Conservation (phyloP, 176 grass and related monocot species). For the Juncus effusus region DNA sequence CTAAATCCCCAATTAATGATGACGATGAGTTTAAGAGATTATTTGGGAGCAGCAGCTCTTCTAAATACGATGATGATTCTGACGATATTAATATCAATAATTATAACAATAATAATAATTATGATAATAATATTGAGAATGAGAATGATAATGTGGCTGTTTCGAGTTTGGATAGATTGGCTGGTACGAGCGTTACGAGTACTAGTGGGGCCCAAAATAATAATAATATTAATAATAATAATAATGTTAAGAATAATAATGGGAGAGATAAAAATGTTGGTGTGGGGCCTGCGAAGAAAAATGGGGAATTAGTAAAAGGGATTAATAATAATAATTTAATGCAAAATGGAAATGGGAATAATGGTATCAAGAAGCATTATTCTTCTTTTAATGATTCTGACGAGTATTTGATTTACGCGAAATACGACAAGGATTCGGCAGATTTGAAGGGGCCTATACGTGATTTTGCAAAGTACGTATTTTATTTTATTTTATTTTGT, state of each 20-base stretch:
- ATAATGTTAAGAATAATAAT: constrained; percentile 19
- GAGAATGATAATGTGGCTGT: not conserved
- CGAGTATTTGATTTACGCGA: constrained; percentile 52
- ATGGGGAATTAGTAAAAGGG: not conserved
- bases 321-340: constrained; percentile 11
- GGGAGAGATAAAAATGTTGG: constrained; percentile 11
- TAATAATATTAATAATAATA: constrained; percentile 23
- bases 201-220: constrained; percentile 7
- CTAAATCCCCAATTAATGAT: not conserved
- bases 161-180: no score
- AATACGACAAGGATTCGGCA: constrained; percentile 78
- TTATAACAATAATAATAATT: not conserved
- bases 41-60: constrained; percentile 83
- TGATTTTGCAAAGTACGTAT: constrained; percentile 70
- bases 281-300: no score
- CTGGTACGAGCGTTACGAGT: no score
- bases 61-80: constrained; percentile 46
- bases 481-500: constrained; percentile 9
- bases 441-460: constrained; percentile 84
- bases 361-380: constrained; percentile 44
- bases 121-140: constrained; percentile 15
- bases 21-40: constrained; percentile 64
- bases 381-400: constrained; percentile 52
- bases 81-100: constrained; percentile 27
- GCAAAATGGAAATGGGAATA: constrained; percentile 30